Evolutionary conservation across 352 stramenopile genomes (phyloP), one percentile per base, ranked within the genome.

Genomic region (Globisporangium rhizosaccharum): DNA sequence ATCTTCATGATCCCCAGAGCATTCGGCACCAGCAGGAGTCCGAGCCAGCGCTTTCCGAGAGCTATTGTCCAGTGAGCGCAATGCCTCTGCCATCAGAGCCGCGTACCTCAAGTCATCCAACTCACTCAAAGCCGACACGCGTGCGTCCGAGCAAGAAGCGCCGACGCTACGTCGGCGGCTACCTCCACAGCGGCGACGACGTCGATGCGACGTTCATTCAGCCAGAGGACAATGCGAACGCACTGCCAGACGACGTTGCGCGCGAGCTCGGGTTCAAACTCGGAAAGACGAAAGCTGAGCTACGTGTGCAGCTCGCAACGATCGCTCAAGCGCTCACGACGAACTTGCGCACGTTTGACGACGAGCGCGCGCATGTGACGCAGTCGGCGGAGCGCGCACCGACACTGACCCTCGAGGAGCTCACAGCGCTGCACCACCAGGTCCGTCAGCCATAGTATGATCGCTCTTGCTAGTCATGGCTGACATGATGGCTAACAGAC

Each of bases 201-300:
- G 62, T 56, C 9, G 85, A 94, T 51, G 72, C 75, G 4, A 71
- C 30, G 10, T 93, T 96, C 54, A 94, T 96, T 64, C 84, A 96
- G 53, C 87, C 87, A 1, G 87, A 96, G 67, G 85, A 87, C 33
- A 80, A 94, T 37, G 68, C 85, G 20, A 66, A 71, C 28, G 76
- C 84, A 17, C 69, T 96, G 45, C 87, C 87, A 0, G 73, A 94
- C 0, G 87, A 96, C 62, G 79, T 96, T 2, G 66, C 73, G 9
- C 62, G 80, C 55, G 72, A 87, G 56, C 83, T 79, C 25, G 62
- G 76, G 9, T 73, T 94, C 44, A 72, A 68, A 33, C 42, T 87
- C 10, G 76, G 66, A 4, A 82, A 77, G 48, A 68, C 72, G 0
- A 73, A 75, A 30, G 62, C 57, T 0, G 72, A 79, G 25, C 57